Base-by-base conservation (phyloP, 2,329 filamentous ascomycete genomes). In the Beauveria sp. region DNA sequence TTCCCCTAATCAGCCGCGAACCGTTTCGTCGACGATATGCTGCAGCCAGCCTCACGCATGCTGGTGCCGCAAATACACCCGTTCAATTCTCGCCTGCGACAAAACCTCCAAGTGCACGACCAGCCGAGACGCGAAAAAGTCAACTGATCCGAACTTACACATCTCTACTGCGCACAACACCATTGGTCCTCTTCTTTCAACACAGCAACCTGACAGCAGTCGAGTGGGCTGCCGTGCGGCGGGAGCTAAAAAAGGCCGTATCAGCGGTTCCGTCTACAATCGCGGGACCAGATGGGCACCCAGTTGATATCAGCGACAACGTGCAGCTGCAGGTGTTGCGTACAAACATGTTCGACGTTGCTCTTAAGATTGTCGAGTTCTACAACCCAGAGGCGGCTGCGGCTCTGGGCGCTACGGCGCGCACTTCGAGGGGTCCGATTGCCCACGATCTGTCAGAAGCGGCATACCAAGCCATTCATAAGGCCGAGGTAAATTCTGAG, bases 61-160 rank as follows among this genome's bases (percentile, higher is more conserved):
- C 69, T 20, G 52, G 57, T n/a, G 49, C 50, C 10, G 58, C 63
- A 22, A 71, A 67, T 40, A 69, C 79, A 28, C 79, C 79, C 1
- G 72, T 76, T 62, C 75, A 81, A 66, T 80, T 81, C 65, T 73
- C 79, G 2, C 87, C 82, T 77, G 84, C 86, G 0, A 88, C 86
- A 1, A 92, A 97, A 74, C 93, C 93, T 3, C 91, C 91, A 4
- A 96, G 90, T 60, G 89, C 96, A 72, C 90, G 93, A 72, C 89
- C 87, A 22, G 85, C 93, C 52, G 89, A 96, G 72, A 88, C 88
- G 70, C 89, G 93, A 73, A 96, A 73, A 96, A 88, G 92, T 18
- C 95, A 99, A 76, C 82, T 98, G 63, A 81, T 86, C 86, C 86
- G 93, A 62, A 86, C 89, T 68, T 97, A 97, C 77, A 91, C 93